Percentiles rank a stretch among this genome's conserved stretches.
Evolutionary conservation across 2,329 filamentous ascomycete genomes (phyloP).

Genomic region (Colletotrichum lupini): DNA sequence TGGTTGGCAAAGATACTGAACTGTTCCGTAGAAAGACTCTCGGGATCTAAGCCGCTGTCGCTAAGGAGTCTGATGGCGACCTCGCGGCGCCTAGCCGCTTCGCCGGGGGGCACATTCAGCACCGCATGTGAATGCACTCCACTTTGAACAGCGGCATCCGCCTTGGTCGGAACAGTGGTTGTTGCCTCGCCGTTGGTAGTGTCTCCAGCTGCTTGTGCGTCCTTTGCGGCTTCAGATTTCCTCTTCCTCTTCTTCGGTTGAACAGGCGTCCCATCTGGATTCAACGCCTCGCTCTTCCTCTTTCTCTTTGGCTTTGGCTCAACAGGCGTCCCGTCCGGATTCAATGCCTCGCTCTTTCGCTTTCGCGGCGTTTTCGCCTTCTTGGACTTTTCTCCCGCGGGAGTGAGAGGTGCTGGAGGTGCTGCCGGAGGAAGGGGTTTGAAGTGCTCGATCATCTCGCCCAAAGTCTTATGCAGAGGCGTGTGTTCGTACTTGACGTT

Average conservation of each 20-base stretch:
- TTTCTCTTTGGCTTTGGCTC: conserved; percentile 40
- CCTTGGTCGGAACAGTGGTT: conserved; percentile 20
- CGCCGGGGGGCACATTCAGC: conserved; percentile 50
- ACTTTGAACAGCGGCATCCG: conserved; percentile 33
- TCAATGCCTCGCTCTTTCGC: conserved; percentile 33
- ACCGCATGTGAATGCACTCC: conserved; percentile 33
- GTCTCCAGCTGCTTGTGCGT: not conserved
- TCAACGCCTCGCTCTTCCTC: conserved; percentile 39
- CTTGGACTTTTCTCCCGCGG: conserved; percentile 40
- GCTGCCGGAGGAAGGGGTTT: conserved; percentile 54
- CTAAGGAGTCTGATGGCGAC: conserved; percentile 59
- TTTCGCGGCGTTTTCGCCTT: conserved; percentile 42
- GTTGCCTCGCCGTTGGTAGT: conserved; percentile 5
- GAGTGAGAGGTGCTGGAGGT: conserved; percentile 39
- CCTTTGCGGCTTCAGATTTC: conserved; percentile 15
- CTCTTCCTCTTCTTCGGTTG: conserved; percentile 13
- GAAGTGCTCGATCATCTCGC: conserved; percentile 58
- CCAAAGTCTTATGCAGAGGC: conserved; percentile 66
- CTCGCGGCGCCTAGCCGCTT: conserved; percentile 61
- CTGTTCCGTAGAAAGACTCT: conserved; percentile 64
- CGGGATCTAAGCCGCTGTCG: conserved; percentile 61
- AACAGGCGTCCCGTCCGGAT: conserved; percentile 35
- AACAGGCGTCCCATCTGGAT: conserved; percentile 17
- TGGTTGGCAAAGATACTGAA: conserved; percentile 71
- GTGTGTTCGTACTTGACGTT: conserved; percentile 67